Evolutionary conservation across 805 yeast genomes (phyloP), one percentile per base, ranked within the genome.

Genomic region (Hanseniaspora valbyensis): DNA sequence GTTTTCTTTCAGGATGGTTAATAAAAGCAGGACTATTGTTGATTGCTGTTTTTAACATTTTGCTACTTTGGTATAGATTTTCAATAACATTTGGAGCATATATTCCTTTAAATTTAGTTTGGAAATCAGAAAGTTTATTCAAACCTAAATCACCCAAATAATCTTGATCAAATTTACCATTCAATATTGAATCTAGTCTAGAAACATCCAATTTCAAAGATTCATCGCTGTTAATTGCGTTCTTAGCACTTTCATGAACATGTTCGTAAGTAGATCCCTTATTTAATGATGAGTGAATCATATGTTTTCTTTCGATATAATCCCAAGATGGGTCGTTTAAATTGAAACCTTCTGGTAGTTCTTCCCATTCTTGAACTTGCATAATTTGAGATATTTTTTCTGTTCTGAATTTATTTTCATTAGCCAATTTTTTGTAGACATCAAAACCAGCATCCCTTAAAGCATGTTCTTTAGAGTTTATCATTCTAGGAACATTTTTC

Each of bases 71-170:
- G 26, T 48, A 42, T 39, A 48, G 28, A 19, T 48, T 48, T 26
- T 40, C 38, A 16, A 48, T 28, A 25, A 48, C 51, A 33, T 48
- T 48, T 16, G 51, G 51, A 40, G 51, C 51, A 48, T 32, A 48
- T 8, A 32, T 39, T 16, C 51, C 51, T 16, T 48, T 40, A 12
- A 40, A 48, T 25, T 48, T 21, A 4, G 12, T 32, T 40, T 48
- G 44, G 44, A 40, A 48, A 8, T 40, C 44, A 32, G 34, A 2
- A 13, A 48, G 24, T 1, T 28, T 16, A 36, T 28, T 40, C 24
- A 37, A 4, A 14, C 41, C 30, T 16, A 37, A 25, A 8, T 39
- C 21, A 10, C 40, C 40, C 22, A 48, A 40, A 30, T 32, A 48
- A 14, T 48, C 44, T 32, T 48, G 44, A 18, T 48, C 39, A 25